phyloP scores from a whole-genome alignment of 148 eudicot genomes.

The Rhododendron ovatum region DNA sequence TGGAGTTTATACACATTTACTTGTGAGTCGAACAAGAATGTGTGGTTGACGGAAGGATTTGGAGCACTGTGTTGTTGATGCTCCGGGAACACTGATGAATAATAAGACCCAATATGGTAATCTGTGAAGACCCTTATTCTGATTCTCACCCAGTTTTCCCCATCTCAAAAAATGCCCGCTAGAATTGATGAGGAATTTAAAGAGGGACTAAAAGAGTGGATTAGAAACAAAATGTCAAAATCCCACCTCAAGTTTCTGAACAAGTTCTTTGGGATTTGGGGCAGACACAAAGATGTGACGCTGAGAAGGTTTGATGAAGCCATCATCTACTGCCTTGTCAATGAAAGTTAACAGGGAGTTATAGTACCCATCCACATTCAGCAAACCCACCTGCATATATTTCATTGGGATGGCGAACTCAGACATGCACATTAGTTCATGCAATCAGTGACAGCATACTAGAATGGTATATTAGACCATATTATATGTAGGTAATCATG shows the following conservation, averaged over 20 bases:
- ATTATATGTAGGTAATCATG: background rate
- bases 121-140: conserved; percentile 5
- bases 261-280: conserved; percentile 63
- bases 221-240: background rate
- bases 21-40: no score
- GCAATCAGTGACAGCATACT: background rate
- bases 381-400: conserved; percentile 55
- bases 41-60: no score
- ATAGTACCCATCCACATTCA: conserved; percentile 79
- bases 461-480: background rate
- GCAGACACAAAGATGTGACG: conserved; percentile 73
- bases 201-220: background rate
- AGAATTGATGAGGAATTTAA: background rate
- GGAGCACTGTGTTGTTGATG: no score
- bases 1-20: no score
- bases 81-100: no score
- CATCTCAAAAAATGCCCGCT: background rate
- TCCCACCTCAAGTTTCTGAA: conserved; percentile 68
- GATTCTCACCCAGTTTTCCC: background rate
- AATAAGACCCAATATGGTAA: background rate
- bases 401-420: background rate
- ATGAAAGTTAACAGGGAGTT: conserved; percentile 54
- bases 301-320: conserved; percentile 59
- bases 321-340: conserved; percentile 79
- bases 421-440: background rate